Evolutionary conservation across 2,329 filamentous ascomycete species (phyloP).

Genomic region (Pseudocercospora eumusae): DNA sequence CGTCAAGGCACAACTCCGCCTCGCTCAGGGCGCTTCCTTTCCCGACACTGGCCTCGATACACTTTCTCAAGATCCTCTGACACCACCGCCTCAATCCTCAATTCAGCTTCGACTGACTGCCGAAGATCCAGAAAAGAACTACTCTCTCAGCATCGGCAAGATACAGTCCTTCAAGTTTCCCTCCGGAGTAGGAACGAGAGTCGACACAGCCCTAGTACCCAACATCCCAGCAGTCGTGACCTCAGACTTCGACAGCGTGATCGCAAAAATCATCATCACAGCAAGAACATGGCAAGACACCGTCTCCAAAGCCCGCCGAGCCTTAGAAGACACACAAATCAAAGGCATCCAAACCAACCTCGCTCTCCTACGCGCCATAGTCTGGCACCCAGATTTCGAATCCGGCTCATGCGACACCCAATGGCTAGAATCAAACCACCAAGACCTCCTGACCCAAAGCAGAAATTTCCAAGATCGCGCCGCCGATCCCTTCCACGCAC

Average conservation of each 20-base stretch:
- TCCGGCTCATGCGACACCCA: slow-evolving; percentile 54
- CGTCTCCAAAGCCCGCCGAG: slow-evolving; percentile 57
- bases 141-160: slow-evolving; percentile 62
- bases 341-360: slow-evolving; percentile 61
- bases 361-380: slow-evolving; percentile 56
- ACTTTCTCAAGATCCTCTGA: slow-evolving; percentile 38
- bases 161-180: slow-evolving; percentile 58
- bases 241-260: slow-evolving; percentile 60
- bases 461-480: slow-evolving; percentile 13
- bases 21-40: slow-evolving; percentile 55
- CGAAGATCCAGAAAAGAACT: slow-evolving; percentile 56
- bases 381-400: slow-evolving; percentile 54
- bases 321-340: slow-evolving; percentile 59
- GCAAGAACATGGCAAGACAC: slow-evolving; percentile 55
- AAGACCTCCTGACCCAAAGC: slow-evolving; percentile 40
- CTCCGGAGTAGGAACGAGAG: slow-evolving; percentile 58
- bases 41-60: slow-evolving; percentile 33
- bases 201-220: slow-evolving; percentile 58
- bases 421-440: slow-evolving; percentile 58
- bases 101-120: slow-evolving; percentile 62
- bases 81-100: slow-evolving; percentile 47
- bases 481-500: slow-evolving; percentile 32
- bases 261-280: slow-evolving; percentile 62
- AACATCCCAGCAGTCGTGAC: slow-evolving; percentile 50
- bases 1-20: slow-evolving; percentile 56